Evolutionary conservation across 768 basidiomycete species (phyloP).

Genomic region (Pleurotus tuber-regium): DNA sequence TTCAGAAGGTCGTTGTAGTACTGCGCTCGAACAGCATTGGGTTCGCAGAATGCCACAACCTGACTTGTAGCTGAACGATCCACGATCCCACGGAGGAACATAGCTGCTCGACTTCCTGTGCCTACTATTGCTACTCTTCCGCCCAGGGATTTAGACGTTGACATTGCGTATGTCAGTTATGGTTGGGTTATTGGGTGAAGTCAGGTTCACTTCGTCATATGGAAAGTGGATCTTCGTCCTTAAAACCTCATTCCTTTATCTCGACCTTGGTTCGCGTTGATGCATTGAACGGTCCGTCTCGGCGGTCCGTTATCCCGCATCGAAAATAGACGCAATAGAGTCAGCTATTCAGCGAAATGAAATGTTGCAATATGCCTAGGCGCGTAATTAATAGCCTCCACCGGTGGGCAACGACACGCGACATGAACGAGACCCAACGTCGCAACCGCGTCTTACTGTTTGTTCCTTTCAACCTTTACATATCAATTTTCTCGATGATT

Average conservation of each 20-base stretch:
- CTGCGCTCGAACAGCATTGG: slow-evolving; percentile 41
- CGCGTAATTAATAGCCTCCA: no score
- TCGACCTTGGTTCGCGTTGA: neutral
- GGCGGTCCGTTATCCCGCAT: neutral
- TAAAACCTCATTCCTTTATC: no score
- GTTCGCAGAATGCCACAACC: slow-evolving; percentile 48
- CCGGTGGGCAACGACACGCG: no score
- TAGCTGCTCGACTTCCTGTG: slow-evolving; percentile 39
- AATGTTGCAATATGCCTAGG: no score
- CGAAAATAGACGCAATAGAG: neutral
- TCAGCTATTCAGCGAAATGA: neutral
- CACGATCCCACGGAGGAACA: slow-evolving; percentile 46
- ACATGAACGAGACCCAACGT: no score
- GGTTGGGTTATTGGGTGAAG: neutral
- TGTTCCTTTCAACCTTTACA: neutral
- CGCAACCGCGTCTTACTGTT: neutral
- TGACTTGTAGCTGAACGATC: slow-evolving; percentile 34
- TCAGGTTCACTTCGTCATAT: neutral
- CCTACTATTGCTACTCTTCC: slow-evolving; percentile 41
- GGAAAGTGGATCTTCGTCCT: no score
- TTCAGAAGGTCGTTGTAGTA: slow-evolving; percentile 42
- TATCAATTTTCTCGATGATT: neutral
- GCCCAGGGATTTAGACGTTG: slow-evolving; percentile 26
- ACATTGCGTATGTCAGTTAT: neutral
- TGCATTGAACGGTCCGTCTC: neutral